Conservation (phyloP, 371 early-diverging fungal genomes). For the Apophysomyces ossiformis region DNA sequence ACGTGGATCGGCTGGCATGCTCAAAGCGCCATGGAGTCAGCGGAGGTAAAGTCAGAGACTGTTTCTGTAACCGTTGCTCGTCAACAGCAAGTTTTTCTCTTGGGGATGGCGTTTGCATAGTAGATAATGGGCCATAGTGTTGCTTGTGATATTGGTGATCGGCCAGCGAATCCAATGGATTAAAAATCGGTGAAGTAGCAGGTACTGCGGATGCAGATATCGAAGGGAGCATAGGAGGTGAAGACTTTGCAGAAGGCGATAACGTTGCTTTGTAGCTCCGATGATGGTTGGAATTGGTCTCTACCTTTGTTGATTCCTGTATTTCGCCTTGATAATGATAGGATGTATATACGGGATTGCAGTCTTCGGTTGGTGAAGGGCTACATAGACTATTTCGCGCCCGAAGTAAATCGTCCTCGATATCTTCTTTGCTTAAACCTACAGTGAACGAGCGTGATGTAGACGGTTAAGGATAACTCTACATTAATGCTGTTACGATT, state of each 20-base stretch:
- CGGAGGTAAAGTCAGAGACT: slow-evolving; percentile 12
- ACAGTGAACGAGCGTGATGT: slow-evolving; percentile 40
- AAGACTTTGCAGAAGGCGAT: slow-evolving; percentile 10
- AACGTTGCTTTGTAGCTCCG: background rate
- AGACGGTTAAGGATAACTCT: background rate
- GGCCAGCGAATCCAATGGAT: slow-evolving; percentile 45
- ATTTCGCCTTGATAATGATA: background rate
- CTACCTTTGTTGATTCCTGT: background rate
- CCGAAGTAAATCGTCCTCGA: slow-evolving; percentile 31
- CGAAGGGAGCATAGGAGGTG: slow-evolving; percentile 8
- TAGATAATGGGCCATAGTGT: slow-evolving; percentile 20
- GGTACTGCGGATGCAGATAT: slow-evolving; percentile 10
- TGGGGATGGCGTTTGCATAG: slow-evolving; percentile 16
- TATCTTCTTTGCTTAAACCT: slow-evolving; percentile 37
- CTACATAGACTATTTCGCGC: slow-evolving; percentile 23
- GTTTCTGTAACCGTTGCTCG: background rate
- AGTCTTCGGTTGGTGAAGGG: slow-evolving; percentile 7
- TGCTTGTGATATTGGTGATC: slow-evolving; percentile 32
- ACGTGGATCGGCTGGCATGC: background rate
- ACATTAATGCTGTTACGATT: background rate
- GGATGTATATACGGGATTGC: slow-evolving; percentile 14
- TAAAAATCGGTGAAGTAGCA: slow-evolving; percentile 30
- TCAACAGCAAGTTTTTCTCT: background rate
- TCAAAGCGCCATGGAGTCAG: slow-evolving; percentile 15
- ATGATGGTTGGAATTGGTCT: background rate